Base-by-base conservation (phyloP, 257 asterid species). In the Apocynum venetum region DNA sequence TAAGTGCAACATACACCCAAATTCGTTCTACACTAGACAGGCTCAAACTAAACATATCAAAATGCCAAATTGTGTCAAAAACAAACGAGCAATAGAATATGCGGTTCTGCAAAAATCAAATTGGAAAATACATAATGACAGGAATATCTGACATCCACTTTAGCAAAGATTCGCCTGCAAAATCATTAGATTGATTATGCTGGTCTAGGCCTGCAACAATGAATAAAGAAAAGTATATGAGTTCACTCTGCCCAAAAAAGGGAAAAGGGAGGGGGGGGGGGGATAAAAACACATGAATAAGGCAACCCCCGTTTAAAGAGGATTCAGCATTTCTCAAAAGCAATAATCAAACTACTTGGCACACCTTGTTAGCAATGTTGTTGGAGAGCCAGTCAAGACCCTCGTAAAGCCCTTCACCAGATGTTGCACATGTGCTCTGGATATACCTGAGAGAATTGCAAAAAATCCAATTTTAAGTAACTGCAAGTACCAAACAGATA, bases 321-420 rank as follows among this genome's bases (percentile, higher is more conserved):
- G 48, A 48, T 36, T n/a, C 14, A 72, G 47, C 69, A 9, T 73
- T 25, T 60, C 43, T 9, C 75, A 43, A 25, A 57, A 46, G 71
- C 20, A 71, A 44, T 56, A 43, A 43, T 17, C 52, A 68, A 17
- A 20, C 7, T 8, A 8, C 1, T 35, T 35, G 20, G 3, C 8
- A 8, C 74, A 86, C 90, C 89, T 87, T 89, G 89, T 84, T 83
- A 51, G 88, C 90, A 74, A 89, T 87, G 87, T 88, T 88, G 91
- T 83, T 86, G 76, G 91, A 87, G 76, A 89, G 92, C 94, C 94
- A 89, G 77, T 89, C 92, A 49, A 89, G 85, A 60, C 89, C 94
- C 85, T 89, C 94, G 63, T 85, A 84, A 48, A 89, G 82, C 56
- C 92, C 92, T 81, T 88, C 94, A 15, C 94, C 92, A 36, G 90